These are phyloP conservation scores for Coccinonectria pachysandricola DNA, from an alignment of 2,329 filamentous ascomycete genomes.

Conservation along the genomic window DNA sequence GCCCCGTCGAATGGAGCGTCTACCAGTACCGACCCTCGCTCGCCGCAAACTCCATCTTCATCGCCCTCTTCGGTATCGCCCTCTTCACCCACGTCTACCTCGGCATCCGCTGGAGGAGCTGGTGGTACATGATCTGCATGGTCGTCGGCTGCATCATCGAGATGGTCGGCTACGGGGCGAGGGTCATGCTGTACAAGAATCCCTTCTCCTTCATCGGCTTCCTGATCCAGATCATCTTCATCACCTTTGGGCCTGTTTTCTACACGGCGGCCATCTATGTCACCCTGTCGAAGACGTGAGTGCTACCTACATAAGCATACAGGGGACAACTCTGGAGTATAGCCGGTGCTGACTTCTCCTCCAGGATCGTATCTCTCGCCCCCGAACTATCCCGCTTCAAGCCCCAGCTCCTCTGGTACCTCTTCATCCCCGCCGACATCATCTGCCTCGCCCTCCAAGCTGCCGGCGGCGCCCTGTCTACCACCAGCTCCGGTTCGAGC, in stretches of 20 bases:
- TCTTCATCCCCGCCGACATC: conserved; percentile 43
- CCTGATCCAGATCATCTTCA: conserved; percentile 46
- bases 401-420: conserved; percentile 31
- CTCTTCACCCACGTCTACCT: conserved; percentile 32
- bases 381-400: conserved; percentile 30
- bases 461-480: conserved; percentile 42
- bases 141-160: conserved; percentile 44
- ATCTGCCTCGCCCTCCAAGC: conserved; percentile 46
- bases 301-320: too few species aligned
- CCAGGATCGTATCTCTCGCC: conserved; percentile 29
- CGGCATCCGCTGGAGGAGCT: conserved; percentile 31
- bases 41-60: conserved; percentile 31
- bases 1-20: conserved; percentile 33
- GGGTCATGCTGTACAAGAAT: conserved; percentile 45
- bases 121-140: conserved; percentile 38
- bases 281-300: conserved; percentile 36
- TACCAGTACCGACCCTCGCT: conserved; percentile 37
- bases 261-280: conserved; percentile 55
- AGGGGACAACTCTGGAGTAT: too few species aligned
- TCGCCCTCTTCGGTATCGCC: conserved; percentile 34
- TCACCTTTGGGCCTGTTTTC: conserved; percentile 31
- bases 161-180: conserved; percentile 52
- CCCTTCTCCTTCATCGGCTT: conserved; percentile 49
- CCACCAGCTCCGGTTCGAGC: conserved; percentile 33
- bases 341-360: conserved; percentile 4